These are phyloP conservation scores for Monosporascus sp. DNA, from an alignment of 2,329 filamentous ascomycete species.

Conservation along the genomic window DNA sequence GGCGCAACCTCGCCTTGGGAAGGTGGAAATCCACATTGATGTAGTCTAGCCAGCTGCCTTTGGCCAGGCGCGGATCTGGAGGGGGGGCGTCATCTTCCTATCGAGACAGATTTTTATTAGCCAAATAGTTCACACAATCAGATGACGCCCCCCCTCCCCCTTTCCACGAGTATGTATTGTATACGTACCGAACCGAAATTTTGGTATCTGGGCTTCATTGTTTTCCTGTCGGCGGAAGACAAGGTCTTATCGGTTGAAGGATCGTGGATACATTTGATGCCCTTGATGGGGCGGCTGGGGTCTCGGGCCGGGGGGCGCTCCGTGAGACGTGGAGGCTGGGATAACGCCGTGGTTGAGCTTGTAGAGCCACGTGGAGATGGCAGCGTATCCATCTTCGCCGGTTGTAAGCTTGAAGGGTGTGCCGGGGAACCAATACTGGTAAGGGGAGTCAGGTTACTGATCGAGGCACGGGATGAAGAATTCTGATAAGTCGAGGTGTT, in stretches of 20 bases:
- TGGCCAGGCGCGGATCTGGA: constrained; percentile 74
- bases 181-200: constrained; percentile 64
- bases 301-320: constrained; percentile 53
- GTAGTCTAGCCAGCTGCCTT: constrained; percentile 60
- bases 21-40: constrained; percentile 67
- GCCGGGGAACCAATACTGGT: constrained; percentile 49
- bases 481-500: constrained; percentile 37
- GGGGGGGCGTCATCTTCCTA: constrained; percentile 76
- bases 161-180: constrained; percentile 30
- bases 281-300: constrained; percentile 47
- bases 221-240: constrained; percentile 52
- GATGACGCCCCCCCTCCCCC: constrained; percentile 59
- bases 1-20: constrained; percentile 65
- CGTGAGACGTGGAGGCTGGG: constrained; percentile 21
- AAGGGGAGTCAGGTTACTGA: constrained; percentile 45
- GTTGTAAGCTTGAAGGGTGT: constrained; percentile 37
- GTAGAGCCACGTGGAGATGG: constrained; percentile 37
- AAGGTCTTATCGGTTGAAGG: constrained; percentile 36
- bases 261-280: constrained; percentile 57
- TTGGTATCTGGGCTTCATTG: constrained; percentile 55
- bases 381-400: constrained; percentile 51
- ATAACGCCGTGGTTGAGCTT: constrained; percentile 24
- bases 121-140: constrained; percentile 44
- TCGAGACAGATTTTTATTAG: constrained; percentile 50
- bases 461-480: constrained; percentile 33